Conservation (phyloP, 495 filamentous ascomycete species). For the Penicillium coprophilum region DNA sequence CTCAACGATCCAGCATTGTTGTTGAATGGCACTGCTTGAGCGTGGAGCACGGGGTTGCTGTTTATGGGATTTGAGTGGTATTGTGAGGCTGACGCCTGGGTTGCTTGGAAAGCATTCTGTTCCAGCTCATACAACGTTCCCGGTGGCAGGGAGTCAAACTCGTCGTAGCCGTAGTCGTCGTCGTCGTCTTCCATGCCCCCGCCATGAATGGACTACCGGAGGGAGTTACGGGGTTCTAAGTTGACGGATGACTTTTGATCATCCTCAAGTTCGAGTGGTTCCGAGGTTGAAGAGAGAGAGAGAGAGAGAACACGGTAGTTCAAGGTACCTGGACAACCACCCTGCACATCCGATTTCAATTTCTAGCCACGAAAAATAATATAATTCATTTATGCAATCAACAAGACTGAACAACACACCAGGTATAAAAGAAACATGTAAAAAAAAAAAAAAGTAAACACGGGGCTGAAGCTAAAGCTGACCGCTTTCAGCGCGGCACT, state of each 20-base stretch:
- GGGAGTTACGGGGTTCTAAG: constrained; percentile 1
- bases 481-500: constrained; percentile 25
- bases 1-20: constrained; percentile 23
- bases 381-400: background rate
- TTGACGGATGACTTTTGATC: background rate
- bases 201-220: constrained; percentile 42
- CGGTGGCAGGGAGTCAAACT: constrained; percentile 57
- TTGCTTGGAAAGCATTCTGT: constrained; percentile 54
- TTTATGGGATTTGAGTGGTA: constrained; percentile 10
- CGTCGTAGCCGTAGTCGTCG: constrained; percentile 66
- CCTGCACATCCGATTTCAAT: constrained; percentile 5
- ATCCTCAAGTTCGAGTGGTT: background rate
- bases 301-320: constrained; percentile 2
- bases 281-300: background rate
- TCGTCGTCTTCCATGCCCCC: constrained; percentile 59
- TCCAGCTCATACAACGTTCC: constrained; percentile 55
- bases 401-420: background rate
- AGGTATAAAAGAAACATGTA: background rate
- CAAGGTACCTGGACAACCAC: background rate
- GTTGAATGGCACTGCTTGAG: constrained; percentile 9
- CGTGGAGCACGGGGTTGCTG: constrained; percentile 9
- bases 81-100: constrained; percentile 37
- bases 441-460: background rate
- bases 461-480: constrained; percentile 11
- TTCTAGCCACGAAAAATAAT: background rate